Percentiles rank a stretch among this genome's conserved stretches.
These are phyloP conservation scores for Geranium brycei DNA, from an alignment of 345 rosid species.

Conservation along the genomic window DNA sequence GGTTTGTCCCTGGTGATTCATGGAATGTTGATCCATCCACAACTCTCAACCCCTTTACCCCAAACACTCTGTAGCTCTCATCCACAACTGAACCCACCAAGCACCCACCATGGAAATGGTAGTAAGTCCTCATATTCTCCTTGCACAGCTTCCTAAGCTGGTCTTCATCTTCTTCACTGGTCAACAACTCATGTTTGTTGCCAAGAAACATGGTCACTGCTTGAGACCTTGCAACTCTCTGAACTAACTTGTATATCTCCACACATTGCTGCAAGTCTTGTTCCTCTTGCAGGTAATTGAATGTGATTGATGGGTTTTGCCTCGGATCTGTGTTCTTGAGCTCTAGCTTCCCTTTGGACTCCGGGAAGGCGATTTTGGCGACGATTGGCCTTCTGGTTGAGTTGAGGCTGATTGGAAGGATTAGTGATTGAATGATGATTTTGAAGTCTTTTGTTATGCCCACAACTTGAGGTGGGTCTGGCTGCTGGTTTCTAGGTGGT, in stretches of 20 bases:
- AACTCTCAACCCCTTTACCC: conserved; percentile 43
- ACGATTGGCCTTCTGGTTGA: conserved; percentile 40
- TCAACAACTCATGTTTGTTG: conserved; percentile 12
- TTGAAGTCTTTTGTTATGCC: conserved; percentile 43
- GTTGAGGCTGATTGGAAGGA: conserved; percentile 32
- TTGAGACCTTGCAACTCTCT: conserved; percentile 41
- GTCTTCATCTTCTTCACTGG: conserved; percentile 18
- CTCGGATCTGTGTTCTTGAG: conserved; percentile 40
- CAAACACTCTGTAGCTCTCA: conserved; percentile 34
- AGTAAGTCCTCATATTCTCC: conserved; percentile 50
- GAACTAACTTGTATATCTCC: conserved; percentile 42
- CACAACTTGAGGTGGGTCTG: conserved; percentile 54
- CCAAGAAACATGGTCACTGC: conserved; percentile 38
- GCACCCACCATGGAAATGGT: conserved; percentile 63
- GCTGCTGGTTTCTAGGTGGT: conserved; percentile 28
- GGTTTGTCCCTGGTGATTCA: conserved; percentile 76
- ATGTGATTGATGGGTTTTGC: conserved; percentile 48
- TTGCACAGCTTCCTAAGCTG: conserved; percentile 41
- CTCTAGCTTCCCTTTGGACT: conserved; percentile 51
- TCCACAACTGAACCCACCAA: conserved; percentile 48
- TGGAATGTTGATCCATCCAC: conserved; percentile 60
- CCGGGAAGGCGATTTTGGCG: conserved; percentile 53
- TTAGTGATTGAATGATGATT: conserved; percentile 42
- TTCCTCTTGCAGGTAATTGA: conserved; percentile 47
- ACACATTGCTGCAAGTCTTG: conserved; percentile 39